Evolutionary conservation across 371 early-diverging fungal genomes (phyloP).

Genomic region (Apophysomyces elegans): DNA sequence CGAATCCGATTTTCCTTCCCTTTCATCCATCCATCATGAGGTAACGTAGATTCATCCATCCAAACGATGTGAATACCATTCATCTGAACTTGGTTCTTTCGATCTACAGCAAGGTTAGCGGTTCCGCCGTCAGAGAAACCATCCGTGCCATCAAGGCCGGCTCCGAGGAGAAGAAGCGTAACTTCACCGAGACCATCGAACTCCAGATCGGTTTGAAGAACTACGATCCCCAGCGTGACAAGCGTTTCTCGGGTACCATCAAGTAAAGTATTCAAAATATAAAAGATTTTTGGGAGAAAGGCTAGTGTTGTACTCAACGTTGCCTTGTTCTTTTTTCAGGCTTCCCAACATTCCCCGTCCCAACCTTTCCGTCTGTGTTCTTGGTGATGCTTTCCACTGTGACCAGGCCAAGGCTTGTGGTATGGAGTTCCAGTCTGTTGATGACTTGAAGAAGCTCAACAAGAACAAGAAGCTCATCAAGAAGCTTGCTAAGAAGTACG

Average conservation of each 20-base stretch:
- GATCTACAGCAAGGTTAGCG: constrained; percentile 79
- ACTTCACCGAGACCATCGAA: constrained; percentile 96
- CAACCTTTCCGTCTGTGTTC: constrained; percentile 92
- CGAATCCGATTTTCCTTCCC: not conserved
- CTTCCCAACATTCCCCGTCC: constrained; percentile 80
- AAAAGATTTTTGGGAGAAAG: too few relatives aligned
- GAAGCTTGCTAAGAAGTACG: constrained; percentile 94
- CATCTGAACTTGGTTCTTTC: not conserved
- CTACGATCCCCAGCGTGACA: constrained; percentile 98
- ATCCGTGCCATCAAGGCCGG: constrained; percentile 69
- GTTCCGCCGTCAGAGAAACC: constrained; percentile 86
- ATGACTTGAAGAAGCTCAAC: constrained; percentile 98
- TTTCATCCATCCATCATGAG: constrained; percentile 12
- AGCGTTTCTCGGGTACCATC: constrained; percentile 95
- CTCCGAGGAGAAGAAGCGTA: constrained; percentile 88
- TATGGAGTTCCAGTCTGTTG: constrained; percentile 95
- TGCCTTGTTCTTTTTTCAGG: not conserved
- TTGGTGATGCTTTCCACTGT: constrained; percentile 97
- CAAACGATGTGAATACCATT: not conserved
- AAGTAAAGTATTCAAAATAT: constrained; percentile 15
- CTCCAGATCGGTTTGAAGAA: constrained; percentile 98
- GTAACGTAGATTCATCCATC: not conserved
- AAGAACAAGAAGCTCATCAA: constrained; percentile 99
- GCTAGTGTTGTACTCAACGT: too few relatives aligned
- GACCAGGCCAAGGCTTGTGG: constrained; percentile 93